Conservation (phyloP, 306 rosid species). For the Glycyrrhiza uralensis region DNA sequence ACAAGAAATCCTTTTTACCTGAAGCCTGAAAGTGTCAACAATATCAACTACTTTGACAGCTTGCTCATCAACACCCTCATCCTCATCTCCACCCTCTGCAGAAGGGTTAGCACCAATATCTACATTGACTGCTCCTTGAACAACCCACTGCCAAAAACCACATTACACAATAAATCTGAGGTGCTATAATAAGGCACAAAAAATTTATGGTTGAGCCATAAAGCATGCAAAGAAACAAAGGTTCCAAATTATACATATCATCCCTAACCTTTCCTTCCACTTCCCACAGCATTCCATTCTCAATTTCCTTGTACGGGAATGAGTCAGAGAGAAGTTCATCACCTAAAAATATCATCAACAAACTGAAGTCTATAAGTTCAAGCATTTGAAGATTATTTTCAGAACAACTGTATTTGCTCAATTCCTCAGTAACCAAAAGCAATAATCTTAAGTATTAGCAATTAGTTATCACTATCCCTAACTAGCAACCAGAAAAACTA, state of each 20-base stretch:
- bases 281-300: conserved; percentile 81
- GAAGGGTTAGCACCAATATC: conserved; percentile 98
- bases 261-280: conserved; percentile 73
- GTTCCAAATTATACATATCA: not conserved
- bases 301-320: conserved; percentile 73
- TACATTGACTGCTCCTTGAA: conserved; percentile 77
- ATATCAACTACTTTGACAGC: conserved; percentile 53
- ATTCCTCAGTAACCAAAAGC: not conserved
- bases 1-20: conserved; percentile 5
- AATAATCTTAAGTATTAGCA: not conserved
- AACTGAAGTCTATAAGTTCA: not conserved
- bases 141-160: conserved; percentile 66
- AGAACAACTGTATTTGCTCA: not conserved
- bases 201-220: not conserved
- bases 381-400: not conserved
- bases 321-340: conserved; percentile 88
- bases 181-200: too few relatives aligned
- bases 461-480: too few relatives aligned
- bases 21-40: conserved; percentile 52
- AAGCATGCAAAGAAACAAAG: not conserved
- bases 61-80: conserved; percentile 88
- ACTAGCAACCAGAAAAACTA: too few relatives aligned
- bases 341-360: conserved; percentile 34
- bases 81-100: conserved; percentile 76
- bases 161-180: conserved; percentile 11